Evolutionary conservation across 768 basidiomycete genomes (phyloP).

Genomic region (Rhizopogon roseolus): DNA sequence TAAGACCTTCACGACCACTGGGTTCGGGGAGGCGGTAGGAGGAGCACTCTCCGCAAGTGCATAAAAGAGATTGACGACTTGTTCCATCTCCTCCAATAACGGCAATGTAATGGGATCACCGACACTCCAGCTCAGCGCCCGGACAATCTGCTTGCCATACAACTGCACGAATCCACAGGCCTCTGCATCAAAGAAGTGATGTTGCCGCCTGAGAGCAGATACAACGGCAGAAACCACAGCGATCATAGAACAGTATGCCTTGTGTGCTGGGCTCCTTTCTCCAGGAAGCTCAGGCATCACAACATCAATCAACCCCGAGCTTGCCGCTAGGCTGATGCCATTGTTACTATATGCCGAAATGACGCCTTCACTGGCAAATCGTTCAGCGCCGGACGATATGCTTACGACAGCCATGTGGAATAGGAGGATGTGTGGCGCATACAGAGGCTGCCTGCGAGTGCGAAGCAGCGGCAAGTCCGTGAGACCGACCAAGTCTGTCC

Average conservation of each 20-base stretch:
- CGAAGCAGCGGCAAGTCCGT: constrained; percentile 63
- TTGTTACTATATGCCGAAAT: constrained; percentile 82
- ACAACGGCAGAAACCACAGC: constrained; percentile 73
- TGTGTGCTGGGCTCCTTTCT: constrained; percentile 75
- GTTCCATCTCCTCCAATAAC: constrained; percentile 78
- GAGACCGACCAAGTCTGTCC: constrained; percentile 64
- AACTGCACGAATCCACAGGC: constrained; percentile 83
- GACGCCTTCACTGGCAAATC: constrained; percentile 80
- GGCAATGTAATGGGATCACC: constrained; percentile 73
- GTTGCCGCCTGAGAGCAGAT: constrained; percentile 54
- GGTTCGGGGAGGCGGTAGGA: constrained; percentile 17
- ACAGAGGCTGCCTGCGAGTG: constrained; percentile 59
- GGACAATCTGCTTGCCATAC: constrained; percentile 74
- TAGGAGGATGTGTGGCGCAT: constrained; percentile 72
- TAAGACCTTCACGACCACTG: constrained; percentile 60
- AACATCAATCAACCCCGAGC: constrained; percentile 67
- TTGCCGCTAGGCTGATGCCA: constrained; percentile 70
- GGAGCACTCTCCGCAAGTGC: constrained; percentile 54
- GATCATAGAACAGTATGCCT: constrained; percentile 81
- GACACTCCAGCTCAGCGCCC: constrained; percentile 78
- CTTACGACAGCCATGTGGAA: constrained; percentile 86
- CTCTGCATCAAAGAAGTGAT: constrained; percentile 80
- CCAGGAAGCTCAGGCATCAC: constrained; percentile 64
- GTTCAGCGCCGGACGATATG: constrained; percentile 73
- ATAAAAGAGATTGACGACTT: constrained; percentile 72